These are phyloP conservation scores for Micromonas commoda DNA, from an alignment of 139 green algal genomes.

Conservation along the genomic window DNA sequence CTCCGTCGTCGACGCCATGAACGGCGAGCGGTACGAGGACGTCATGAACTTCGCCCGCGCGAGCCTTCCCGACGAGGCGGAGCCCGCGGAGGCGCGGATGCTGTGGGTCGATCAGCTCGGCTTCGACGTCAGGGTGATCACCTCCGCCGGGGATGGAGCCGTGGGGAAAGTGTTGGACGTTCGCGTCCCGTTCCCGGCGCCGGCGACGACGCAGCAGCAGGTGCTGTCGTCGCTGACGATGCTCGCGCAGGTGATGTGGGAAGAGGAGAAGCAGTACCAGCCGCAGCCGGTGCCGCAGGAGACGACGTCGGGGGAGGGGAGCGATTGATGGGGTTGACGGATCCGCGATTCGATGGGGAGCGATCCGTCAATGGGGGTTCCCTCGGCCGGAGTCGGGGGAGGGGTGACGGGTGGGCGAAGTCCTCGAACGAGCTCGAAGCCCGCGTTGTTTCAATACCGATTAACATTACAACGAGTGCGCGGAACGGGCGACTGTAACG, in stretches of 20 bases:
- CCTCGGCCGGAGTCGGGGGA: too few species aligned
- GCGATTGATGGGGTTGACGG: too few species aligned
- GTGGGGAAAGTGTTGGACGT: conserved; percentile 28
- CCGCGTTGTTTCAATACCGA: too few species aligned
- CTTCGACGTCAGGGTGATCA: conserved; percentile 54
- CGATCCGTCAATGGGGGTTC: too few species aligned
- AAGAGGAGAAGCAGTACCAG: conserved; percentile 47
- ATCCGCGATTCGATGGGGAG: too few species aligned
- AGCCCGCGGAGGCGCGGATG: conserved; percentile 64
- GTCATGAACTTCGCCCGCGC: conserved; percentile 37
- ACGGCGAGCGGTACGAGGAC: conserved; percentile 37
- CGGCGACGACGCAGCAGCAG: conserved; percentile 72
- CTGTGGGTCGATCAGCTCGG: conserved; percentile 81
- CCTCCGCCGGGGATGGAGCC: conserved; percentile 31
- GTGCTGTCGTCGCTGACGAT: conserved; percentile 78
- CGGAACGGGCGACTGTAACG: not conserved
- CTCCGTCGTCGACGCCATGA: conserved; percentile 24
- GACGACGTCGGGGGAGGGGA: not conserved
- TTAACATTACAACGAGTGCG: too few species aligned
- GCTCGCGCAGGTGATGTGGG: conserved; percentile 70
- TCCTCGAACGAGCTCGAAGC: too few species aligned
- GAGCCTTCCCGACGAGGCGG: not conserved
- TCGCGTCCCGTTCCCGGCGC: conserved; percentile 59
- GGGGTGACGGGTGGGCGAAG: too few species aligned
- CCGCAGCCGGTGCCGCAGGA: conserved; percentile 10